Conservation (phyloP, 371 early-diverging fungal genomes). For the Haplosporangium sp. region DNA sequence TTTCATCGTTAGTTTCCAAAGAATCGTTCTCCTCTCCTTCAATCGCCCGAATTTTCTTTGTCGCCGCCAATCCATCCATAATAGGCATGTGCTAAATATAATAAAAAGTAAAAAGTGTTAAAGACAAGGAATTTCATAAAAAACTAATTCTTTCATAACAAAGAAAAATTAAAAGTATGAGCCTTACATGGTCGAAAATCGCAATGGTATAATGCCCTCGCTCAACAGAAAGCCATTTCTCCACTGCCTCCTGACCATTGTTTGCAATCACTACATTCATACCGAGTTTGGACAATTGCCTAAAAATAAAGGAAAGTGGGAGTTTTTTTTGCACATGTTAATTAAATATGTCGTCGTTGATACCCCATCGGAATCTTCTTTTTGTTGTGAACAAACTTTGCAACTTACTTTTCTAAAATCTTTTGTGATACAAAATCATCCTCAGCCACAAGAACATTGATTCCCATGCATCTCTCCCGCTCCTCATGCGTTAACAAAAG, state of each 20-base stretch:
- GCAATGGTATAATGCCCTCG: constrained; percentile 48
- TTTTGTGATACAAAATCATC: constrained; percentile 55
- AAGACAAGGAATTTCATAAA: no score
- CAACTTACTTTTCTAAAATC: constrained; percentile 53
- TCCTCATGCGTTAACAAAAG: constrained; percentile 31
- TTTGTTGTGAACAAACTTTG: neutral
- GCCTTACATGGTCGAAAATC: constrained; percentile 53
- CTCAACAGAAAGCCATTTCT: constrained; percentile 36
- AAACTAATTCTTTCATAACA: no score
- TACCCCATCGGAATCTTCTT: no score
- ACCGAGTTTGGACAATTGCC: constrained; percentile 48
- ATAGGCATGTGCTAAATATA: constrained; percentile 54
- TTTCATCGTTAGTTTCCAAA: neutral
- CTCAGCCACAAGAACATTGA: constrained; percentile 49
- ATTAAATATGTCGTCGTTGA: neutral
- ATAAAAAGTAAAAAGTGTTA: neutral
- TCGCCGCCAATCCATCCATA: constrained; percentile 70
- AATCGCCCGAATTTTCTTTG: constrained; percentile 59
- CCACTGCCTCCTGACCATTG: constrained; percentile 51
- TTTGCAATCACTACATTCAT: constrained; percentile 53
- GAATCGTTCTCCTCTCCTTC: neutral
- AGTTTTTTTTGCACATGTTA: neutral
- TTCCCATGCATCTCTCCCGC: constrained; percentile 25
- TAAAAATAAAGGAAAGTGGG: neutral
- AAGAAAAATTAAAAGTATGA: no score